A percentile compares a stretch with the other conserved stretches of the same genome.
Evolutionary conservation across 108 stramenopile genomes (phyloP).

Genomic region (Cylindrotheca closterium): DNA sequence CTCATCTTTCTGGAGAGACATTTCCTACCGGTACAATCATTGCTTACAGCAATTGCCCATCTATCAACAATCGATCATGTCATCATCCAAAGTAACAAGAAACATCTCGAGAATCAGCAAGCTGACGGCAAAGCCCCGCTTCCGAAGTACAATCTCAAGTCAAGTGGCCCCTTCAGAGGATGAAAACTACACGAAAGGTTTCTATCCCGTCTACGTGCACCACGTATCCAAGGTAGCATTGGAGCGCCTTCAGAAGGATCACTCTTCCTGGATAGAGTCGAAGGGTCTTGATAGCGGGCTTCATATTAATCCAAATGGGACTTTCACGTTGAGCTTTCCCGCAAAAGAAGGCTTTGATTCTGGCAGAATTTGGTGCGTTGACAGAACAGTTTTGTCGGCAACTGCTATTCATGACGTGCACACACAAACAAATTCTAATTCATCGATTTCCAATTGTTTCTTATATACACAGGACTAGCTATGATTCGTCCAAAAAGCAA

Average conservation of each 20-base stretch:
- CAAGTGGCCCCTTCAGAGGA: not conserved
- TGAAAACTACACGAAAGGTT: not conserved
- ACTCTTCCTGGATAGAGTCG: conserved; percentile 36
- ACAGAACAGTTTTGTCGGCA: too few relatives aligned
- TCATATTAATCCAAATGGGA: conserved; percentile 55
- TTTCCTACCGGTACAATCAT: too few relatives aligned
- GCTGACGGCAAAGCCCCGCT: too few relatives aligned
- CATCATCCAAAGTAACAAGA: too few relatives aligned
- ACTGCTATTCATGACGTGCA: too few relatives aligned
- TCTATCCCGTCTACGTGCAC: conserved; percentile 51
- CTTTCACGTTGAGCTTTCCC: conserved; percentile 58
- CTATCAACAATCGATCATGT: too few relatives aligned
- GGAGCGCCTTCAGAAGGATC: conserved; percentile 56
- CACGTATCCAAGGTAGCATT: conserved; percentile 61
- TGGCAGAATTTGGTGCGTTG: conserved; percentile 21
- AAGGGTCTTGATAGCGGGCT: conserved; percentile 49
- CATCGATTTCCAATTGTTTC: not conserved
- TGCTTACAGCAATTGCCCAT: too few relatives aligned
- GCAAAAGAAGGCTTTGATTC: not conserved
- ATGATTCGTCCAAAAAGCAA: conserved; percentile 50
- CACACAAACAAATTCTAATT: not conserved
- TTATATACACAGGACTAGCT: conserved; percentile 47
- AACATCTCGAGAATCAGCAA: too few relatives aligned
- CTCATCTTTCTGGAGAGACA: too few relatives aligned
- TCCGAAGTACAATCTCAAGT: not conserved